Evolutionary conservation across 2,329 filamentous ascomycete species (phyloP), one percentile per base, ranked within the genome.

Genomic region (Fusarium denticulatum): DNA sequence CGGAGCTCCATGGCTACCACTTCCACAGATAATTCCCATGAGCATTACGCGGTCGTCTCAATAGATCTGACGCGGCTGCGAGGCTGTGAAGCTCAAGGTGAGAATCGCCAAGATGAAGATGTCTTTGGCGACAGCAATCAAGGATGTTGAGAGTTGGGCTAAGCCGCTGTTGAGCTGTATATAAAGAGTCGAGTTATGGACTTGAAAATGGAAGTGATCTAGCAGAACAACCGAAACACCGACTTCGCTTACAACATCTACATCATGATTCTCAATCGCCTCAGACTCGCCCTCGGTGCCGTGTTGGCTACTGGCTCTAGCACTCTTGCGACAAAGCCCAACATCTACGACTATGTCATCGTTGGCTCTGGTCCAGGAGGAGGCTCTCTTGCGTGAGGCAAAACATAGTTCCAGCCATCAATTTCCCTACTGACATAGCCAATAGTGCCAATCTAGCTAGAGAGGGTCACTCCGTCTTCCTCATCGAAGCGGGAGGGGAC

Each of bases 291-390:
- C 2, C 2, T 49, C 1, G 22, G 15, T 8, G 42, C 49, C 24
- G 22, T 37, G 10, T 37, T 66, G 9, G 26, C 49, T 6, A 6
- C 18, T 3, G 10, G 60, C 12, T 28, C 42, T n/a, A 16, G 42
- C 3, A 6, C 9, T 6, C 6, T 42, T 4, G 50, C 63, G 3
- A 36, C 37, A 1, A 39, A 64, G 3, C 10, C 9, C 6, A n/a
- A 55, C 4, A 9, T 66, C 9, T 67, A 67, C 10, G 64, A 67
- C 37, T 67, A 67, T 28, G 62, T 66, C 6, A 58, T 67, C 18
- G 28, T 67, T 1, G 64, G 64, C 0, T 50, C 43, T 13, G 64
- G 64, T 1, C 64, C 50, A 2, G 64, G 64, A 14, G 64, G 64
- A 6, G 64, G 64, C 1, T 47, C 63, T 7, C 63, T 66, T 5